Conservation (phyloP, 2,329 filamentous ascomycete species). For the Colletotrichum shisoi region DNA sequence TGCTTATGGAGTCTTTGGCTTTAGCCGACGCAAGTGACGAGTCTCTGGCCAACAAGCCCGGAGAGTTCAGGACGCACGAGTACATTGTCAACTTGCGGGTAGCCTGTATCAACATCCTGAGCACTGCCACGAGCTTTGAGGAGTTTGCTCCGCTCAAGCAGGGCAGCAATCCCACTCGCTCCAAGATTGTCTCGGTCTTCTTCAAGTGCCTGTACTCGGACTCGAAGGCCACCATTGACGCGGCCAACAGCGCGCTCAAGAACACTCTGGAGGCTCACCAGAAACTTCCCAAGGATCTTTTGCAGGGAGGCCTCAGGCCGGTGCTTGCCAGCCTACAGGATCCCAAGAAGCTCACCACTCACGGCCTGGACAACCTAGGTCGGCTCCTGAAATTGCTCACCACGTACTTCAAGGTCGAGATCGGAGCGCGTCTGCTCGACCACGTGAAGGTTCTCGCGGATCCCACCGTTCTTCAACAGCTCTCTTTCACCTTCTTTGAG, state of each 20-base stretch:
- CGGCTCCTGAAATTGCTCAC: conserved; percentile 89
- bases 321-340: conserved; percentile 98
- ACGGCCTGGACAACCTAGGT: conserved; percentile 89
- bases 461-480: conserved; percentile 78
- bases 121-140: conserved; percentile 90
- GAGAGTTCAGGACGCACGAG: conserved; percentile 94
- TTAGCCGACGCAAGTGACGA: conserved; percentile 95
- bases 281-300: conserved; percentile 91
- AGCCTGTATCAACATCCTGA: conserved; percentile 90
- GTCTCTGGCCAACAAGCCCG: conserved; percentile 87
- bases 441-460: conserved; percentile 93
- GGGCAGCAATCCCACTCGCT: conserved; percentile 69
- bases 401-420: conserved; percentile 99
- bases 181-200: conserved; percentile 88
- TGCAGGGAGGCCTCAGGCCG: conserved; percentile 91
- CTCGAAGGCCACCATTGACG: conserved; percentile 89
- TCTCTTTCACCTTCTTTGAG: conserved; percentile 94
- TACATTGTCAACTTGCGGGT: conserved; percentile 91
- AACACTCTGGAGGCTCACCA: conserved; percentile 87
- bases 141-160: conserved; percentile 77
- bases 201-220: conserved; percentile 98
- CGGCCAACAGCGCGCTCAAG: conserved; percentile 88
- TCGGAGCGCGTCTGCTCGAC: conserved; percentile 89
- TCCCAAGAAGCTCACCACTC: conserved; percentile 85
- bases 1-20: conserved; percentile 92